These are phyloP conservation scores for Dioscorea zingiberensis DNA, from an alignment of 106 monocot species.

Conservation along the genomic window DNA sequence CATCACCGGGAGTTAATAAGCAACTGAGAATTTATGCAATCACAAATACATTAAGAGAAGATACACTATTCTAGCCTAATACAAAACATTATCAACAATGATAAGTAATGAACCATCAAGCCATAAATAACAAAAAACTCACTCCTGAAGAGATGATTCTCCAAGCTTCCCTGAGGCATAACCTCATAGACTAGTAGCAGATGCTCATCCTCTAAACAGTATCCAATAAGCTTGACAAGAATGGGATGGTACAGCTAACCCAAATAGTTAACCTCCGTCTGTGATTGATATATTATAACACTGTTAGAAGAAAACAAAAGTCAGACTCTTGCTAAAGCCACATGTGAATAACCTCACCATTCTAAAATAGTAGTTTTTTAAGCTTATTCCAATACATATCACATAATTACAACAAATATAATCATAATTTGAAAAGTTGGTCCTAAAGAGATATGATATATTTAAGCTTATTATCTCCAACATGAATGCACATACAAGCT, in stretches of 20 bases:
- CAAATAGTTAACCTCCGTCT: constrained; percentile 92
- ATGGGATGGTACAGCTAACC: constrained; percentile 76
- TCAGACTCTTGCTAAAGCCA: too few relatives aligned
- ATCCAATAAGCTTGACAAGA: constrained; percentile 82
- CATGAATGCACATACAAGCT: too few relatives aligned
- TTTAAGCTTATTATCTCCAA: not conserved
- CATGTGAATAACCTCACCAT: too few relatives aligned
- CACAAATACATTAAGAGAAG: too few relatives aligned
- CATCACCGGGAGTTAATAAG: too few relatives aligned
- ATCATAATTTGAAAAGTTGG: not conserved
- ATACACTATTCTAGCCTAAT: too few relatives aligned
- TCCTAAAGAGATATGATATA: not conserved
- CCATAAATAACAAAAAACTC: constrained; percentile 13
- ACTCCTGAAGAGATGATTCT: constrained; percentile 98
- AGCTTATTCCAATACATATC: not conserved
- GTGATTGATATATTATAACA: too few relatives aligned
- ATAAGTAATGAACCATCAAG: too few relatives aligned
- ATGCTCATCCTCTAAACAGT: constrained; percentile 83
- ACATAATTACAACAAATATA: not conserved
- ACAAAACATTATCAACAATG: too few relatives aligned
- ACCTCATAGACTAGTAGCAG: constrained; percentile 79
- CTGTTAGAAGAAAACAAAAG: too few relatives aligned
- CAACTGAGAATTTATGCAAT: not conserved
- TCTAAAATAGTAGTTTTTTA: not conserved
- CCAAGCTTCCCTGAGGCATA: too few relatives aligned